phyloP scores from a whole-genome alignment of 352 stramenopile genomes.

The Blastocystis sp. region DNA sequence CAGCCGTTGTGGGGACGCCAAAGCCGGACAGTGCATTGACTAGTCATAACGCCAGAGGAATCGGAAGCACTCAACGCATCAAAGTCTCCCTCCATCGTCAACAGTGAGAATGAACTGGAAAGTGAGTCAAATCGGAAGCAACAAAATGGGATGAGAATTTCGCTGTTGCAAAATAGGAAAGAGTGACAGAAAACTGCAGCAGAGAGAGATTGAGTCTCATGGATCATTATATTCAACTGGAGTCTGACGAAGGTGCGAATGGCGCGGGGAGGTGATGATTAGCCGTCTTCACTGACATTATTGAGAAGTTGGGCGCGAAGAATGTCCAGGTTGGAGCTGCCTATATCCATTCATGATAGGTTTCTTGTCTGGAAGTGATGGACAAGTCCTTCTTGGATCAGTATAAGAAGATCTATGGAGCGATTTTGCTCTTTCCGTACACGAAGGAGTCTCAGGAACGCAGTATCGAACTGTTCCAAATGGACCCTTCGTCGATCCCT shows the following conservation, averaged over 20 bases:
- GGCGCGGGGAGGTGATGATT: background rate
- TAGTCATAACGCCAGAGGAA: background rate
- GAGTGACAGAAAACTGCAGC: background rate
- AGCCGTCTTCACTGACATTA: constrained; percentile 67
- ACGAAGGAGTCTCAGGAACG: constrained; percentile 1
- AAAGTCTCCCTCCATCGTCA: constrained; percentile 43
- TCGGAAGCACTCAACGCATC: constrained; percentile 4
- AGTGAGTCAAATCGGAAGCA: background rate
- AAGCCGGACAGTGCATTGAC: constrained; percentile 35
- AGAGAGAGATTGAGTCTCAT: background rate
- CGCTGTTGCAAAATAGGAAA: constrained; percentile 3
- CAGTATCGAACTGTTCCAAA: constrained; percentile 15
- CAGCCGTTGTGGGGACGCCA: background rate
- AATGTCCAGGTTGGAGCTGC: constrained; percentile 22
- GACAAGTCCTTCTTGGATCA: background rate
- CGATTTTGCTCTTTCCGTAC: constrained; percentile 55
- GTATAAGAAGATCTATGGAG: constrained; percentile 56
- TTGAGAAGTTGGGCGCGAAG: constrained; percentile 45
- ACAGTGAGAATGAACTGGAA: background rate
- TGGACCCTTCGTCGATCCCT: constrained; percentile 45
- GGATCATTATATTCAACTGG: constrained; percentile 61
- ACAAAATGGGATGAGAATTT: background rate
- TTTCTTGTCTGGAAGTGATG: constrained; percentile 38
- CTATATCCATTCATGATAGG: background rate
- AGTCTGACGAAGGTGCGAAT: constrained; percentile 42